These are phyloP conservation scores for Mycena galericulata DNA, from an alignment of 768 basidiomycete genomes.

Conservation along the genomic window DNA sequence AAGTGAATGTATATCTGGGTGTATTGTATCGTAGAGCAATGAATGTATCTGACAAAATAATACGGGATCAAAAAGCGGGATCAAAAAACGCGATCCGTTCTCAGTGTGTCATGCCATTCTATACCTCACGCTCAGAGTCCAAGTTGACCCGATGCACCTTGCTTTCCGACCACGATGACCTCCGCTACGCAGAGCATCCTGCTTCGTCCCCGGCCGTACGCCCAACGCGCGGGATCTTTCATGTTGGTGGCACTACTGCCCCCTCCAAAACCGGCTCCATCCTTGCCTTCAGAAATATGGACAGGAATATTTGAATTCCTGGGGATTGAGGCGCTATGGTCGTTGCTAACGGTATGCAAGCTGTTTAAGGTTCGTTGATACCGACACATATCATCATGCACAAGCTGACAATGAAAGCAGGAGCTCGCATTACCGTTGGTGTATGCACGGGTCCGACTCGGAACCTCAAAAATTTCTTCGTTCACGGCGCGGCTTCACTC, in stretches of 20 bases:
- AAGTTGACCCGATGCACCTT: neutral
- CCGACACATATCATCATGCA: neutral
- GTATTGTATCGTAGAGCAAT: neutral
- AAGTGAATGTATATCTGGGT: slow-evolving; percentile 26
- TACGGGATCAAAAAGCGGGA: slow-evolving; percentile 11
- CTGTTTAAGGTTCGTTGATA: slow-evolving; percentile 55
- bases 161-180: slow-evolving; percentile 24
- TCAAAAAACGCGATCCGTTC: no score
- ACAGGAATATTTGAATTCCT: slow-evolving; percentile 64
- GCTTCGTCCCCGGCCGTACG: slow-evolving; percentile 77
- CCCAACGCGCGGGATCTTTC: slow-evolving; percentile 66
- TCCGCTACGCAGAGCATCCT: slow-evolving; percentile 55
- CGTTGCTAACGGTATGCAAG: slow-evolving; percentile 57
- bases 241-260: slow-evolving; percentile 79
- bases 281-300: slow-evolving; percentile 82
- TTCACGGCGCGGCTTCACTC: slow-evolving; percentile 68
- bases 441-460: slow-evolving; percentile 68
- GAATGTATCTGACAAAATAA: neutral
- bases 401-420: slow-evolving; percentile 50
- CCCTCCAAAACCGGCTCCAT: slow-evolving; percentile 58
- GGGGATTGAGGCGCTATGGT: slow-evolving; percentile 41
- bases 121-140: neutral
- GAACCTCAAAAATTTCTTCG: slow-evolving; percentile 54
- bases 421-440: slow-evolving; percentile 74
- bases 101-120: no score